Conservation (phyloP, 2,329 filamentous ascomycete genomes). For the Corinectria fuckeliana region DNA sequence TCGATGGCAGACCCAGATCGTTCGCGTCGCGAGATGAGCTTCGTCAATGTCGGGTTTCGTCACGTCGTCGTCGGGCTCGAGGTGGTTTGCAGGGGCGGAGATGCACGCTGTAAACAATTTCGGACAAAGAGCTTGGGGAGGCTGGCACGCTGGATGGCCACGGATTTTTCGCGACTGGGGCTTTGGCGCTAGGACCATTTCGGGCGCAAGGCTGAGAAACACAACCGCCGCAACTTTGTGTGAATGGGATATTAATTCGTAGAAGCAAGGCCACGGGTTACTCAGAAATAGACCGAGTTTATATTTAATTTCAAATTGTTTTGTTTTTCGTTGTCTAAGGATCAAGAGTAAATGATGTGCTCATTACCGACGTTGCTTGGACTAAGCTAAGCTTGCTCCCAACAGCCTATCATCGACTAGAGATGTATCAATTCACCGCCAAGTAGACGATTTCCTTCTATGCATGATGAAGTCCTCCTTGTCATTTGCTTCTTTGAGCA, state of each 20-base stretch:
- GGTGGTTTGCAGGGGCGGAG: constrained; percentile 27
- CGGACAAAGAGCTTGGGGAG: constrained; percentile 42
- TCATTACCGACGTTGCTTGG: neutral
- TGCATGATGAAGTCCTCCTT: neutral
- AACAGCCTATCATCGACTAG: neutral
- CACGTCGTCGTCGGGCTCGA: constrained; percentile 32
- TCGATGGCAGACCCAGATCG: neutral
- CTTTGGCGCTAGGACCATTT: constrained; percentile 44
- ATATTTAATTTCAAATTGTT: neutral
- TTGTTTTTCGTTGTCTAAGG: neutral
- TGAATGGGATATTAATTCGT: constrained; percentile 7
- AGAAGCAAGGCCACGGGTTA: neutral
- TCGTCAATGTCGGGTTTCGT: constrained; percentile 22
- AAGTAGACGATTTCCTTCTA: neutral
- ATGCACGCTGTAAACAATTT: constrained; percentile 41
- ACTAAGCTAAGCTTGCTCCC: neutral
- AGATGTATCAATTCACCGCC: neutral
- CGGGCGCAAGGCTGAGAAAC: constrained; percentile 43
- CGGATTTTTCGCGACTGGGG: constrained; percentile 48
- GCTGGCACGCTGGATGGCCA: constrained; percentile 45
- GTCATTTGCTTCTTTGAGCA: neutral
- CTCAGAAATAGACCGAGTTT: neutral
- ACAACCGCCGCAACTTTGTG: constrained; percentile 22
- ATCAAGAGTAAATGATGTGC: neutral
- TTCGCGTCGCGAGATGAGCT: constrained; percentile 24